Evolutionary conservation across 2,329 filamentous ascomycete genomes (phyloP).

Genomic region (Ascomycota sp.): DNA sequence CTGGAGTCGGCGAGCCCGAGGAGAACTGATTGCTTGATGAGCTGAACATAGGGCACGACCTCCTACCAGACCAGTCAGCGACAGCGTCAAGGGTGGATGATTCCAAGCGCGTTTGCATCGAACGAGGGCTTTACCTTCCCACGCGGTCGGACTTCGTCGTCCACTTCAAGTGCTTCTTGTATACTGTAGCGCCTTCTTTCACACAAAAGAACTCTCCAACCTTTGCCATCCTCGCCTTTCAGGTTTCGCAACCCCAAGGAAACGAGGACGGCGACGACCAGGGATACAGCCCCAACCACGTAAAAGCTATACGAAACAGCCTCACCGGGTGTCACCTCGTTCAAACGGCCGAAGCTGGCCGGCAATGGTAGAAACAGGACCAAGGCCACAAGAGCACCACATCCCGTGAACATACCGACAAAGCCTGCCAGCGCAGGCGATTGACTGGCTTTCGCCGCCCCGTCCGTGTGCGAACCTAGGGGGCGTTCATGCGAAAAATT

Average conservation of each 20-base stretch:
- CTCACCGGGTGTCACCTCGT: constrained; percentile 50
- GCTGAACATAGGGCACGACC: constrained; percentile 34
- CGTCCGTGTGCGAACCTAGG: constrained; percentile 5
- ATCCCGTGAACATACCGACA: constrained; percentile 82
- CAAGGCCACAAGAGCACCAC: constrained; percentile 73
- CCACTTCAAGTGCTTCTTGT: constrained; percentile 4
- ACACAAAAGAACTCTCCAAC: constrained; percentile 38
- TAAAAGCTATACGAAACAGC: constrained; percentile 78
- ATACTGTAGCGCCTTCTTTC: constrained; percentile 9
- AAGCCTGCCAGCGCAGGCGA: constrained; percentile 56
- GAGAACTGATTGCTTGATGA: constrained; percentile 40
- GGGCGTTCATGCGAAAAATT: constrained; percentile 11
- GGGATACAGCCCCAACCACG: constrained; percentile 52
- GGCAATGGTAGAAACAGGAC: constrained; percentile 71
- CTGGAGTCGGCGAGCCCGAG: constrained; percentile 57
- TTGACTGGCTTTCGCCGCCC: constrained; percentile 16
- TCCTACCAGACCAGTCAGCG: constrained; percentile 6
- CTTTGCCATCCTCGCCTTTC: constrained; percentile 59
- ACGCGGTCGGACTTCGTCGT: constrained; percentile 4
- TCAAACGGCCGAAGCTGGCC: constrained; percentile 49
- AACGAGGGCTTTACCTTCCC: constrained; percentile 8
- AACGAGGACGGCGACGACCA: constrained; percentile 54
- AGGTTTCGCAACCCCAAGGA: constrained; percentile 54
- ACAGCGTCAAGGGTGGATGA: no score
- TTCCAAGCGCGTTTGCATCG: not conserved